Evolutionary conservation across 2,329 filamentous ascomycete genomes (phyloP).

Genomic region (Claviceps spartinae): DNA sequence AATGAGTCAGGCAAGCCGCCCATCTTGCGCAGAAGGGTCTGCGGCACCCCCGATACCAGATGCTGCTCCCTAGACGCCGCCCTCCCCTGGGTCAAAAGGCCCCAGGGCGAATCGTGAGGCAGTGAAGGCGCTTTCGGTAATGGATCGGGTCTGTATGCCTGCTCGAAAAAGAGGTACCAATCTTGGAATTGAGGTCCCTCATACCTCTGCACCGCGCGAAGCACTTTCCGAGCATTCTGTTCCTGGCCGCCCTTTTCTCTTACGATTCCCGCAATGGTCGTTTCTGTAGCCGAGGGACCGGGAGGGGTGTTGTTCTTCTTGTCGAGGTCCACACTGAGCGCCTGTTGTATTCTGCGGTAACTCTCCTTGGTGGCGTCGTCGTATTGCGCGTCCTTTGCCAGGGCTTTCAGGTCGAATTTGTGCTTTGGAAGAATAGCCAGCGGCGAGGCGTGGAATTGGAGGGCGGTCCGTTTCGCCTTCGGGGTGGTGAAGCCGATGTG

Average conservation of each 20-base stretch:
- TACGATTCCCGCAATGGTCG: constrained; percentile 18
- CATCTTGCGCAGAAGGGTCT: constrained; percentile 28
- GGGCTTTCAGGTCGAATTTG: constrained; percentile 48
- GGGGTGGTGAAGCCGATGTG: constrained; percentile 26
- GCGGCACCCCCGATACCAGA: constrained; percentile 48
- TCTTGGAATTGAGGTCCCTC: constrained; percentile 22
- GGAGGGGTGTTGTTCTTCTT: background rate
- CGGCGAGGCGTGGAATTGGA: constrained; percentile 30
- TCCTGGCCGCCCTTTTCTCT: constrained; percentile 27
- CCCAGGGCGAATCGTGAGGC: constrained; percentile 29
- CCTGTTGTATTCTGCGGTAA: constrained; percentile 28
- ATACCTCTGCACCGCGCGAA: constrained; percentile 38
- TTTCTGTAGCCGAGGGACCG: background rate
- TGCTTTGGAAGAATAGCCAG: constrained; percentile 39
- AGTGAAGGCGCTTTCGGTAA: constrained; percentile 16
- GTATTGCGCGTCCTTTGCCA: constrained; percentile 44
- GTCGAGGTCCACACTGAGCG: constrained; percentile 14
- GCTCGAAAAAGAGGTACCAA: constrained; percentile 38
- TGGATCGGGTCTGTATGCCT: constrained; percentile 16
- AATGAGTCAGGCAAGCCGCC: constrained; percentile 45
- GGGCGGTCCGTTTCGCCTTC: constrained; percentile 31
- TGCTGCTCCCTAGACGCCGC: constrained; percentile 37
- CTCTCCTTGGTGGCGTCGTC: constrained; percentile 48
- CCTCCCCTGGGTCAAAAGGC: constrained; percentile 31
- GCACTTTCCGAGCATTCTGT: constrained; percentile 29